Evolutionary conservation across 495 filamentous ascomycete genomes (phyloP).

Genomic region (Hypoxylon crocopeplum): DNA sequence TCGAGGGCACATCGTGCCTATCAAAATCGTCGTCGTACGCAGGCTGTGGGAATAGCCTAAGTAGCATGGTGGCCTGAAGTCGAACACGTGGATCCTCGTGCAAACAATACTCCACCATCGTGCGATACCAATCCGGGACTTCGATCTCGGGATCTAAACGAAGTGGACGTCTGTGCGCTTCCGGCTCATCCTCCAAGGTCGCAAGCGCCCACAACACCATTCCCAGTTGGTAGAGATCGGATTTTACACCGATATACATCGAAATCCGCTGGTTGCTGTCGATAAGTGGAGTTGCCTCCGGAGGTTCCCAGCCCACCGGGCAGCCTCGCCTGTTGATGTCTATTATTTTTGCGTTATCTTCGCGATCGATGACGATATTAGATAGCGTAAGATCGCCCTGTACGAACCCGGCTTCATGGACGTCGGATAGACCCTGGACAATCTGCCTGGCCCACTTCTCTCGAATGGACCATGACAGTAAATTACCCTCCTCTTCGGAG

Average conservation of each 20-base stretch:
- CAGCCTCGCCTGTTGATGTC: slow-evolving; percentile 97
- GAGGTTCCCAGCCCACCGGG: slow-evolving; percentile 97
- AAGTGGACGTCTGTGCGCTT: slow-evolving; percentile 78
- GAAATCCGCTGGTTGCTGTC: slow-evolving; percentile 90
- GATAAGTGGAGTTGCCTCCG: slow-evolving; percentile 86
- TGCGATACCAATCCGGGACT: slow-evolving; percentile 53
- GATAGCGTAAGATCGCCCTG: slow-evolving; percentile 97
- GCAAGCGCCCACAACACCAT: slow-evolving; percentile 98
- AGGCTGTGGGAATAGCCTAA: slow-evolving; percentile 49
- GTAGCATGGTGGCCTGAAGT: slow-evolving; percentile 48
- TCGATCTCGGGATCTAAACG: slow-evolving; percentile 46
- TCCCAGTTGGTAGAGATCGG: slow-evolving; percentile 91
- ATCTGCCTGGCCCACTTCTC: slow-evolving; percentile 95
- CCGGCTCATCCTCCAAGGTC: slow-evolving; percentile 87
- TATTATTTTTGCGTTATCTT: slow-evolving; percentile 92
- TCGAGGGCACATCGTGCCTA: slow-evolving; percentile 32
- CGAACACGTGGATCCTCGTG: slow-evolving; percentile 51
- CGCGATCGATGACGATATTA: slow-evolving; percentile 90
- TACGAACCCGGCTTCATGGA: slow-evolving; percentile 96
- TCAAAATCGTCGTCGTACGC: slow-evolving; percentile 38
- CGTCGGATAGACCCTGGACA: slow-evolving; percentile 85
- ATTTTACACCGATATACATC: slow-evolving; percentile 99
- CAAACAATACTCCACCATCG: slow-evolving; percentile 53
- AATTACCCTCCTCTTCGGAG: slow-evolving; percentile 52
- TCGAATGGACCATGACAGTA: slow-evolving; percentile 74